These are phyloP conservation scores for Plicaturopsis crispa DNA, from an alignment of 768 basidiomycete genomes.

Conservation along the genomic window DNA sequence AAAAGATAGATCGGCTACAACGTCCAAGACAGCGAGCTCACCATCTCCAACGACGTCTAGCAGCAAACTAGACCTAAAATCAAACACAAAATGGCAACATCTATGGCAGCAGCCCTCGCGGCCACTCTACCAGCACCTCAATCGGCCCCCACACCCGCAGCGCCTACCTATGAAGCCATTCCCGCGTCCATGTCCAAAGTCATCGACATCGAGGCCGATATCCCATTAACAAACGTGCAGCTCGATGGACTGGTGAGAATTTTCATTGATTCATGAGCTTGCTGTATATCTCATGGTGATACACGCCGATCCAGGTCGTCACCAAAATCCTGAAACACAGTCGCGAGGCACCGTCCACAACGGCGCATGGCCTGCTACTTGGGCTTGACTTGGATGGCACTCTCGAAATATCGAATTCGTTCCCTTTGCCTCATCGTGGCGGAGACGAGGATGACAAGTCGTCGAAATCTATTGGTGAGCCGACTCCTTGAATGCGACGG, in stretches of 20 bases:
- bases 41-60: too few species aligned
- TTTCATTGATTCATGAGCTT: neutral
- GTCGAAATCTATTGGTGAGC: conserved; percentile 66
- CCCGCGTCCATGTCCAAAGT: conserved; percentile 90
- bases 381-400: conserved; percentile 90
- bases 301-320: conserved; percentile 53
- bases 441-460: conserved; percentile 80
- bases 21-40: too few species aligned
- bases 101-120: conserved; percentile 91
- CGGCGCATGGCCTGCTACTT: conserved; percentile 77
- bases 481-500: too few species aligned
- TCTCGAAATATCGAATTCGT: conserved; percentile 87
- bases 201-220: conserved; percentile 90
- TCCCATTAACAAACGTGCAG: conserved; percentile 72
- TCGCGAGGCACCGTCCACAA: conserved; percentile 65
- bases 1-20: too few species aligned
- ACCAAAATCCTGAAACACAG: conserved; percentile 93
- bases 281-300: conserved; percentile 3
- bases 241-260: conserved; percentile 76
- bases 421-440: conserved; percentile 68
- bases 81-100: conserved; percentile 47
- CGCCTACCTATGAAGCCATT: conserved; percentile 76
- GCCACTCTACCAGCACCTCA: conserved; percentile 70
- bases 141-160: conserved; percentile 50
- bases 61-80: too few species aligned